Percentiles rank a stretch among this genome's conserved stretches.
Conservation (phyloP, 2,329 filamentous ascomycete species). For the Tetracladium maxilliforme region DNA sequence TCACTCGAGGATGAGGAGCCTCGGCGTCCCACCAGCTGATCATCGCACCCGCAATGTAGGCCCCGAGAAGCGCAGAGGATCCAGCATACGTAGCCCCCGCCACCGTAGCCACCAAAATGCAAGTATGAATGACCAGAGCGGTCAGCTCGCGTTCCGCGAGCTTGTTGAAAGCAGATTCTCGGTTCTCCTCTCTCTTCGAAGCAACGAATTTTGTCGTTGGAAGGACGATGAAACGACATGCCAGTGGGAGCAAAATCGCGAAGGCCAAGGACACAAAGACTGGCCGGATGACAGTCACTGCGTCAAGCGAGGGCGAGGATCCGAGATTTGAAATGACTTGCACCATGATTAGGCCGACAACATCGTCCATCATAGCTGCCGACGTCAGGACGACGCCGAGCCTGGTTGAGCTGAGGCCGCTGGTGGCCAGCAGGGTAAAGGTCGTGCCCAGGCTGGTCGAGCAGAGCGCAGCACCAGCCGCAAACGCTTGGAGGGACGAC, state of each 20-base stretch:
- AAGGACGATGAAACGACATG: slow-evolving; percentile 26
- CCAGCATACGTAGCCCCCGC: slow-evolving; percentile 40
- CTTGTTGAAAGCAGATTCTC: slow-evolving; percentile 7
- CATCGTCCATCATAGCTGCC: slow-evolving; percentile 73
- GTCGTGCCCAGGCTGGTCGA: slow-evolving; percentile 64
- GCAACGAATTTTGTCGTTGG: slow-evolving; percentile 24
- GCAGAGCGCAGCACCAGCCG: slow-evolving; percentile 58
- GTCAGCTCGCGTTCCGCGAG: slow-evolving; percentile 16
- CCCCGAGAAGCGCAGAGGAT: slow-evolving; percentile 46
- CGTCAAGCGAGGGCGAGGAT: slow-evolving; percentile 8
- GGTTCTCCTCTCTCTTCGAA: slow-evolving; percentile 10
- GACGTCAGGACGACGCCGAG: slow-evolving; percentile 50
- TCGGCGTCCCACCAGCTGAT: slow-evolving; percentile 42
- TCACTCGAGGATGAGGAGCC: slow-evolving; percentile 1
- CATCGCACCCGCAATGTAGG: slow-evolving; percentile 44
- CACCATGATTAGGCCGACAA: slow-evolving; percentile 64
- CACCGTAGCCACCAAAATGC: slow-evolving; percentile 31
- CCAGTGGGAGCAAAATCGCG: slow-evolving; percentile 27
- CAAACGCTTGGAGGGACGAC: slow-evolving; percentile 33
- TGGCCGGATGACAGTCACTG: slow-evolving; percentile 25
- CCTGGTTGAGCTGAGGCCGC: slow-evolving; percentile 34
- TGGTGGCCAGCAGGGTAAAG: slow-evolving; percentile 48
- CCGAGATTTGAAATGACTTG: slow-evolving; percentile 57
- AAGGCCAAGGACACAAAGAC: slow-evolving; percentile 34
- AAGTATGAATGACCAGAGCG: slow-evolving; percentile 29